Evolutionary conservation across 306 rosid species (phyloP).

Genomic region (Cucurbita pepo): DNA sequence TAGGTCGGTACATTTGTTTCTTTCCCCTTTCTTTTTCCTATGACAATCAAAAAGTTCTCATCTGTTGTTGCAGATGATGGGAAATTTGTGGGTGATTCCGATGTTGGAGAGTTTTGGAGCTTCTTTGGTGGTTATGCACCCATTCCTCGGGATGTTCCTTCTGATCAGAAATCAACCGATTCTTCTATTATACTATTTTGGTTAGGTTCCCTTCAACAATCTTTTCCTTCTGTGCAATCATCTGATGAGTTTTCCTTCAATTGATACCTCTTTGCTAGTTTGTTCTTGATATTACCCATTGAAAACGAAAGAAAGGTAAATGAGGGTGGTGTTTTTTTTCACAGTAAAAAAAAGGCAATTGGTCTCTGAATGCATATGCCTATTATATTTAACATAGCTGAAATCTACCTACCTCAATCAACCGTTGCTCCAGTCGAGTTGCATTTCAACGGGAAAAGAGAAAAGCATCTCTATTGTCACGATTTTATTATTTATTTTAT

Average conservation of each 20-base stretch:
- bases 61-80: constrained; percentile 73
- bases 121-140: constrained; percentile 97
- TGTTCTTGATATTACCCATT: not conserved
- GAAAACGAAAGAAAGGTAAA: not conserved
- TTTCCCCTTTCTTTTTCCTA: not conserved
- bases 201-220: constrained; percentile 27
- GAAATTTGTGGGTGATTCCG: constrained; percentile 85
- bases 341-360: not conserved
- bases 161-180: constrained; percentile 27
- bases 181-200: constrained; percentile 37
- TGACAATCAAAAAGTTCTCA: constrained; percentile 7
- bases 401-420: not conserved
- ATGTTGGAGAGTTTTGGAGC: constrained; percentile 95
- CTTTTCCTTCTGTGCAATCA: not conserved
- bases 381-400: not conserved
- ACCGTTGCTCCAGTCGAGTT: not conserved
- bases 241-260: not conserved
- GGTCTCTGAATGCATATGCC: not conserved
- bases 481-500: not conserved
- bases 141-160: constrained; percentile 60
- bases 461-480: not conserved
- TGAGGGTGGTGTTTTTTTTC: not conserved
- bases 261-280: not conserved
- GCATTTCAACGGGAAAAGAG: not conserved
- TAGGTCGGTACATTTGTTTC: constrained; percentile 46